phyloP scores from a whole-genome alignment of 1,139 yeast species.

The Hansenula sp. region DNA sequence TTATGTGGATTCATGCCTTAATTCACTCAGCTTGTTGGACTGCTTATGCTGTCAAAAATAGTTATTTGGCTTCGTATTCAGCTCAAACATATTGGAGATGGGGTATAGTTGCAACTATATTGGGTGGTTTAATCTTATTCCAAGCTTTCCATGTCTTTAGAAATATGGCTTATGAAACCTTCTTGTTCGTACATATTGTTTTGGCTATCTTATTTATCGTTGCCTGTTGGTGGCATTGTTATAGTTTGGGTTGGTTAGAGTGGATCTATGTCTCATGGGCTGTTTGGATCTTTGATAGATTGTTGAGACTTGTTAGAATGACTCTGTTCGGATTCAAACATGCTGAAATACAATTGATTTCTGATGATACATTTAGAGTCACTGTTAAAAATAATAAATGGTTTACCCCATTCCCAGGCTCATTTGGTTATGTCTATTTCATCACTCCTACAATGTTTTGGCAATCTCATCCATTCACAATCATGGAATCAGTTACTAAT shows the following conservation, averaged over 20 bases:
- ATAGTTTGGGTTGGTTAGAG: slow-evolving; percentile 37
- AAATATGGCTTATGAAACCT: slow-evolving; percentile 56
- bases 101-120: slow-evolving; percentile 48
- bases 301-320: slow-evolving; percentile 46
- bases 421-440: slow-evolving; percentile 57
- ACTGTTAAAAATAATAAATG: slow-evolving; percentile 34
- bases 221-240: slow-evolving; percentile 59
- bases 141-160: slow-evolving; percentile 51
- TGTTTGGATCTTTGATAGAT: slow-evolving; percentile 61
- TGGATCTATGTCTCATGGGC: slow-evolving; percentile 52
- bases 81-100: slow-evolving; percentile 23
- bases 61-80: slow-evolving; percentile 13
- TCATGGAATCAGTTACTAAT: slow-evolving; percentile 33
- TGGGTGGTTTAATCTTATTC: slow-evolving; percentile 36
- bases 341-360: slow-evolving; percentile 43
- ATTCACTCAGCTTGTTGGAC: slow-evolving; percentile 48
- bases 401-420: slow-evolving; percentile 54
- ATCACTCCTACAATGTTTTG: slow-evolving; percentile 51
- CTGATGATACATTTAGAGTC: slow-evolving; percentile 31
- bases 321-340: slow-evolving; percentile 42
- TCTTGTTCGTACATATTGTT: slow-evolving; percentile 52
- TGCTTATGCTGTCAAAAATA: slow-evolving; percentile 22
- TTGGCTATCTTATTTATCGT: slow-evolving; percentile 52
- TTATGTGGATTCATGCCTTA: slow-evolving; percentile 29
- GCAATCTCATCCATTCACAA: slow-evolving; percentile 74